These are phyloP conservation scores for Podospora anserina DNA, from an alignment of 495 filamentous ascomycete genomes.

Conservation along the genomic window DNA sequence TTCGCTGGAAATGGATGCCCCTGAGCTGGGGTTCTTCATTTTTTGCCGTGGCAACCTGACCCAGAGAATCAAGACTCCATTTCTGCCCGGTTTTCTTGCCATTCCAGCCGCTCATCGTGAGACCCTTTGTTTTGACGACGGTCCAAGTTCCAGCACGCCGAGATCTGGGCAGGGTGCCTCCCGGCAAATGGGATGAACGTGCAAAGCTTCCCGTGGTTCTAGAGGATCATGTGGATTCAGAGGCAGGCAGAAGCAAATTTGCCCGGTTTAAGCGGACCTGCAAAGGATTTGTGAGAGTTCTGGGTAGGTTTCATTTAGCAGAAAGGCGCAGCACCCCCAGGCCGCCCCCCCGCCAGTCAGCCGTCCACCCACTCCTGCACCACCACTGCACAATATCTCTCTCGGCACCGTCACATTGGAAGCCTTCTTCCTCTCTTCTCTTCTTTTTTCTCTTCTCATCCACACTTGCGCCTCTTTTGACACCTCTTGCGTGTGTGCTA, in stretches of 20 bases:
- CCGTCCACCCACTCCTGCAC: not conserved
- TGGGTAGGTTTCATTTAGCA: constrained; percentile 5
- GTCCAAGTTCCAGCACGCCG: not conserved
- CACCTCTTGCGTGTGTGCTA: constrained; percentile 4
- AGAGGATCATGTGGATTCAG: not conserved
- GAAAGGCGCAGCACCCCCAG: constrained; percentile 2
- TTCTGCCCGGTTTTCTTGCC: not conserved
- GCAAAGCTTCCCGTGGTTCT: not conserved
- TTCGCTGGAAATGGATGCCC: not conserved
- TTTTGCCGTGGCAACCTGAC: not conserved
- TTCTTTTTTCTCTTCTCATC: constrained; percentile 22
- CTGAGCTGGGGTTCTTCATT: constrained; percentile 4
- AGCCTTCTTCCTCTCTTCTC: constrained; percentile 8
- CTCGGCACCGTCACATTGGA: constrained; percentile 6
- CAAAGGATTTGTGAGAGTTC: constrained; percentile 2
- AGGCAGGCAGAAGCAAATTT: not conserved
- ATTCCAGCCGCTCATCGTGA: constrained; percentile 1
- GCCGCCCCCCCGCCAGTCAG: not conserved
- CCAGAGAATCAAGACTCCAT: constrained; percentile 1
- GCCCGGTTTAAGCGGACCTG: not conserved
- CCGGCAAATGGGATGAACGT: not conserved
- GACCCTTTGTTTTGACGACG: not conserved
- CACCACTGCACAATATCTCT: not conserved
- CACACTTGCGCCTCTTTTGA: constrained; percentile 12
- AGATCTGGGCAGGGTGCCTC: not conserved